Base-by-base conservation (phyloP, 2,329 filamentous ascomycete species). In the Neofusicoccum cordaticola region DNA sequence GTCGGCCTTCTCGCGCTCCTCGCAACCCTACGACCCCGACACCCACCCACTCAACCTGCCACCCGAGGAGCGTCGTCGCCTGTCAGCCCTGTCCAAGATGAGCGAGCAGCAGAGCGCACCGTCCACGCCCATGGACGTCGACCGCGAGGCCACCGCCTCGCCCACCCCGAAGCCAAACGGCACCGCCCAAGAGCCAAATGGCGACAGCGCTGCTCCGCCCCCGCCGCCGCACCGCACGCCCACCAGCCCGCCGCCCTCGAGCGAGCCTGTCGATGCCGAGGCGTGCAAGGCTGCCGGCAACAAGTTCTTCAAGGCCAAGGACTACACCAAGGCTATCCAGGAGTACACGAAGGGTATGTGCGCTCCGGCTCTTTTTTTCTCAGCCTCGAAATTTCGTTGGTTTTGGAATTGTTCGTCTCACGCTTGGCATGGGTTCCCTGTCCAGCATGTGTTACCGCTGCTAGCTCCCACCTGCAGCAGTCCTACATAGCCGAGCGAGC, bases 231-330 rank as follows among this genome's bases (percentile, higher is more conserved):
- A 93, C 79, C 84, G 86, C 71, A 82, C 77, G 69, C 79, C 79
- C 11, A 79, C 82, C 48, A 84, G 79, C 71, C 79, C 83, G 17
- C 79, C 80, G 56, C 77, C 81, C 41, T 31, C 27, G 27, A 31
- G 27, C 27, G 27, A 31, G 76, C 74, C 68, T 68, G 90, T 94
- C 62, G 92, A 97, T 74, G 92, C 94, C 31, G 95, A 99, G 80
- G 84, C 88, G 12, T 97, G 90, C 85, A 99, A 99, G 83, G 87
- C 91, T 71, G 87, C 91, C 2, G 95, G 95, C 66, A 99, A 99
- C 82, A 95, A 95, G 74, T 94, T 92, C 74, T 99, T 97, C 86
- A 98, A 97, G 82, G 91, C 93, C 68, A 92, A 90, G 75, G 91
- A 97, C 73, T 99, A 94, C 77, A 81, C 84, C 66, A 90, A 90